A percentile compares a stretch with the other conserved stretches of the same genome.
Evolutionary conservation across 352 stramenopile genomes (phyloP).

Genomic region (Phytophthora sojae): DNA sequence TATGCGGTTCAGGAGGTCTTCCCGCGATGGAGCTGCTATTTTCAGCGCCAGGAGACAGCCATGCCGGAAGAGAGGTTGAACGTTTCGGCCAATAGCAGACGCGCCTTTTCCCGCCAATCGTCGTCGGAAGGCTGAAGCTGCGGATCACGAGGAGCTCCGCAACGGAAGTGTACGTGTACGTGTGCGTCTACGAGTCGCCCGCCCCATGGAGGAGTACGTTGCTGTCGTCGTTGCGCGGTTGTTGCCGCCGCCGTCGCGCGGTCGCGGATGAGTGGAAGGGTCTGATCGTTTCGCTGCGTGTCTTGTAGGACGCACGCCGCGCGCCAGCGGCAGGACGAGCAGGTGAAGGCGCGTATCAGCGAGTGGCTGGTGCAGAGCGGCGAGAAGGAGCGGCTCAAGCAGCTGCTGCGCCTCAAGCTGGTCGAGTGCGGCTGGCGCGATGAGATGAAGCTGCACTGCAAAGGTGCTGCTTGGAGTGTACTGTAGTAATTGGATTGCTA

Average conservation of each 20-base stretch:
- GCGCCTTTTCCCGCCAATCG: slow-evolving; percentile 28
- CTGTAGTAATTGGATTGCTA: background rate
- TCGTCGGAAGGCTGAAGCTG: slow-evolving; percentile 10
- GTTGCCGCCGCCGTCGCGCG: background rate
- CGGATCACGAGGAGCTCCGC: slow-evolving; percentile 9
- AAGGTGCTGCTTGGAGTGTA: slow-evolving; percentile 45
- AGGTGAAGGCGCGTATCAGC: slow-evolving; percentile 81
- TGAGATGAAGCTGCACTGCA: slow-evolving; percentile 91
- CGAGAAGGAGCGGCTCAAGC: slow-evolving; percentile 92
- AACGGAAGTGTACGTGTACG: background rate
- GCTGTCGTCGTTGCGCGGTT: background rate
- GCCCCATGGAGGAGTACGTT: slow-evolving; percentile 40
- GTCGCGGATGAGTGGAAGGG: background rate
- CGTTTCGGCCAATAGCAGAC: slow-evolving; percentile 23
- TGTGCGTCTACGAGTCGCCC: no score
- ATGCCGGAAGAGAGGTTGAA: slow-evolving; percentile 4
- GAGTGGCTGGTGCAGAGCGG: slow-evolving; percentile 90
- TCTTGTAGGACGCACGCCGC: slow-evolving; percentile 56
- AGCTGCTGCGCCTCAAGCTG: slow-evolving; percentile 86
- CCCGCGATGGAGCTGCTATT: background rate
- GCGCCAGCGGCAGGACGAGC: slow-evolving; percentile 70
- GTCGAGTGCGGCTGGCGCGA: slow-evolving; percentile 94
- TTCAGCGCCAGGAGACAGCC: background rate
- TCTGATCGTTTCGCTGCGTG: slow-evolving; percentile 19
- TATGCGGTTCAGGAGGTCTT: slow-evolving; percentile 2